Evolutionary conservation across 768 basidiomycete genomes (phyloP), one percentile per base, ranked within the genome.

Genomic region (Symmetrospora coprosmae): DNA sequence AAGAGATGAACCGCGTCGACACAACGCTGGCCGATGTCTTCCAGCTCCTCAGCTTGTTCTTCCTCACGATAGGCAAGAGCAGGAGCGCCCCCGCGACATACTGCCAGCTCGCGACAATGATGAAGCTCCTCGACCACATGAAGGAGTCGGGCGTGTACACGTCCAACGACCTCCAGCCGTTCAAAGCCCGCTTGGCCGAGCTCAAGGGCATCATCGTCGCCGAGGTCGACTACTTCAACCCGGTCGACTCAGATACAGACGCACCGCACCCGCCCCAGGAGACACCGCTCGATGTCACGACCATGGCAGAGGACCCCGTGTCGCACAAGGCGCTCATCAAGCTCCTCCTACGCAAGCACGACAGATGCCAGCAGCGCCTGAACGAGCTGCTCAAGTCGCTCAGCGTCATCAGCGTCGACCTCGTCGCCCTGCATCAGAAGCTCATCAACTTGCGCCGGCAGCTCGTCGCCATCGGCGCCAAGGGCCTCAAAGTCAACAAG

Each of bases 11-110:
- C 73, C 78, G 94, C 50, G 78, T 99, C 43, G 94, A 99, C 75
- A 91, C 88, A 5, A 86, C 89, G 3, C 81, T 99, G 45, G 83
- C 87, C 28, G 94, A 99, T 74, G 92, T 97, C 35, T 97, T 97
- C 75, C 68, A 68, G 50, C 79, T 99, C 48, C 80, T 99, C 41
- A 92, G 89, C 14, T 80, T 99, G 65, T 96, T 94, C 79, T 99
- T 90, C 77, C 82, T 99, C 67, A 94, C 91, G 35, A 90, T 99
- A 64, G 94, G 94, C 40, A 91, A 90, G 76, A 90, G 87, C 38
- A 82, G 83, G 66, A 91, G 96, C 72, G 84, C 84, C 9, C 91
- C 92, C 0, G 92, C 91, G 25, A 88, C 86, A 0, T 99, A 94
- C 73, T 88, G 87, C 64, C 94, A 97, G 69, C 82, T 97, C 64